A percentile compares a stretch with the other conserved stretches of the same genome.
Evolutionary conservation across 805 yeast genomes (phyloP).

Genomic region (Wickerhamomyces bovis): DNA sequence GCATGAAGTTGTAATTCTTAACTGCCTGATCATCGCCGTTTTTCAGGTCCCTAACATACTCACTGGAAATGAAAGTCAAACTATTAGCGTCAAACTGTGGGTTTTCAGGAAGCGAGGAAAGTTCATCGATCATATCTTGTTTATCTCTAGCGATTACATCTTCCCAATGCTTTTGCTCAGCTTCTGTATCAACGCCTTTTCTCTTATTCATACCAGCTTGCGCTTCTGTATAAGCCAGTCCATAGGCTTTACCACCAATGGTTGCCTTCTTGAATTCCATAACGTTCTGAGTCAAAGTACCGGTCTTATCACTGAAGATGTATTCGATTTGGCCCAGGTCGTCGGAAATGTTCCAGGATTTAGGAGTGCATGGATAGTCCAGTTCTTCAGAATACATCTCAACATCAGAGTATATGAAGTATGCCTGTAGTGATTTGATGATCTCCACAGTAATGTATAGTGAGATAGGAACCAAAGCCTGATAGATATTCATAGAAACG

Average conservation of each 20-base stretch:
- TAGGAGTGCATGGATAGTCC: conserved; percentile 80
- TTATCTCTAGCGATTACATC: conserved; percentile 49
- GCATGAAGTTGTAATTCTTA: conserved; percentile 66
- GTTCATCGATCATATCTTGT: conserved; percentile 45
- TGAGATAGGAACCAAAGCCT: conserved; percentile 78
- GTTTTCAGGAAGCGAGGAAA: conserved; percentile 31
- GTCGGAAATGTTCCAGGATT: conserved; percentile 81
- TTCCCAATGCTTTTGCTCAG: conserved; percentile 46
- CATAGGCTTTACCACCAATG: conserved; percentile 65
- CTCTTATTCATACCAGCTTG: conserved; percentile 72
- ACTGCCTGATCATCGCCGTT: conserved; percentile 46
- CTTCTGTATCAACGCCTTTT: conserved; percentile 69
- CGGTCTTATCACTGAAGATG: conserved; percentile 79
- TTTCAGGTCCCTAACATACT: conserved; percentile 53
- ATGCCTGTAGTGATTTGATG: conserved; percentile 77
- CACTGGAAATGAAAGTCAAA: conserved; percentile 61
- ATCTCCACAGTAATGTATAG: conserved; percentile 77
- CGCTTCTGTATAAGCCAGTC: conserved; percentile 80
- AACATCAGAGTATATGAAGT: conserved; percentile 70
- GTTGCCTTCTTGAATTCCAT: conserved; percentile 85
- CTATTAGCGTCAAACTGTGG: conserved; percentile 45
- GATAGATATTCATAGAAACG: conserved; percentile 71
- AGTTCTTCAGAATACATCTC: conserved; percentile 60
- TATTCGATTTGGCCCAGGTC: conserved; percentile 84
- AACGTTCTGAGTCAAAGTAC: conserved; percentile 76